Conservation (phyloP, 78 protist species). For the Bigelowiella natans region DNA sequence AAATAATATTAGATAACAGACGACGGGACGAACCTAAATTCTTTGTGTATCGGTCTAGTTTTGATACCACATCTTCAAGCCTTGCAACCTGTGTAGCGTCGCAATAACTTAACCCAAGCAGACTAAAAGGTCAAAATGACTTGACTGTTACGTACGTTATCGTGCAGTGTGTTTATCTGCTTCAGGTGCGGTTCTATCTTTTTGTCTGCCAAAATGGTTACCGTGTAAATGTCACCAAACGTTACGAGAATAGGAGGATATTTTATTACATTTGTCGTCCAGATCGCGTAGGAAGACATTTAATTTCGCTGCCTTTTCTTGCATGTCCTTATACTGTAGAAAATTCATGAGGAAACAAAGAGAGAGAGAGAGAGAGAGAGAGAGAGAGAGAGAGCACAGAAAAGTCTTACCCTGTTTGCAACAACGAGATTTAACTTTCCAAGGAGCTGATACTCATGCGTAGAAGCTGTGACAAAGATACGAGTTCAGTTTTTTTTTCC, state of each 20-base stretch:
- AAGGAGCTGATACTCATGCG: background rate
- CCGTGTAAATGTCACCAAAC: background rate
- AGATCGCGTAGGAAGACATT: background rate
- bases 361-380: no score
- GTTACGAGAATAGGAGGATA: background rate
- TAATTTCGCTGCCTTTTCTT: background rate
- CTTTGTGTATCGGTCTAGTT: background rate
- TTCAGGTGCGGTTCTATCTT: background rate
- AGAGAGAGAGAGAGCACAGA: no score
- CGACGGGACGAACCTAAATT: no score
- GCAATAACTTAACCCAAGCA: background rate
- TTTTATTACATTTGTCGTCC: background rate
- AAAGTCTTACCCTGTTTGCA: background rate
- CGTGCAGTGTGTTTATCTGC: background rate
- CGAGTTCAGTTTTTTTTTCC: background rate
- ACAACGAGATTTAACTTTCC: background rate
- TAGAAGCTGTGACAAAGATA: background rate
- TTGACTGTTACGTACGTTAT: background rate
- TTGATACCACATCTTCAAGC: background rate
- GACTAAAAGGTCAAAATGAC: background rate
- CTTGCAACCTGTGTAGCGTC: background rate
- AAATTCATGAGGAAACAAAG: no score
- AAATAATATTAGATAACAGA: no score
- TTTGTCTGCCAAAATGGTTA: background rate
- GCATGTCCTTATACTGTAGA: background rate